Evolutionary conservation across 2,329 filamentous ascomycete species (phyloP).

Genomic region (Trichoderma arundinaceum): DNA sequence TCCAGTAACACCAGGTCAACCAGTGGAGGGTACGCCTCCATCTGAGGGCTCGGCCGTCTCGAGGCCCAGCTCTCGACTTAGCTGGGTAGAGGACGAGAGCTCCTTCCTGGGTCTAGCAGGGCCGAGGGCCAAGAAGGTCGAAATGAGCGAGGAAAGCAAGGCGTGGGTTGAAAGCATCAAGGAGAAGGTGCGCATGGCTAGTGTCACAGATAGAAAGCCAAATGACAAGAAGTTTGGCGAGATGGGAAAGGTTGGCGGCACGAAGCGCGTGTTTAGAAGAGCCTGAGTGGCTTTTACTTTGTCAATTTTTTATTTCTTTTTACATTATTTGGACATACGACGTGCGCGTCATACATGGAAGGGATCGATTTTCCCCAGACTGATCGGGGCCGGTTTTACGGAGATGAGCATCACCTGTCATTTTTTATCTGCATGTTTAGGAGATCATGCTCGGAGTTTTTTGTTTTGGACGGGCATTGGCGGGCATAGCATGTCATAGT

Average conservation of each 20-base stretch:
- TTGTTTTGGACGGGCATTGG: slow-evolving; percentile 26
- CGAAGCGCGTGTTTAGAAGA: slow-evolving; percentile 72
- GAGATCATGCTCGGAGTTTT: slow-evolving; percentile 29
- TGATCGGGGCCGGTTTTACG: slow-evolving; percentile 15
- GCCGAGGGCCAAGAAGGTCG: slow-evolving; percentile 67
- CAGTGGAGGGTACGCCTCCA: slow-evolving; percentile 49
- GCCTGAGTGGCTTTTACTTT: not conserved
- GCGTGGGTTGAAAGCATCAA: slow-evolving; percentile 86
- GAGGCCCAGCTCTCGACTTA: slow-evolving; percentile 58
- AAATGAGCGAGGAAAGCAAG: slow-evolving; percentile 73
- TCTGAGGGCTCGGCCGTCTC: slow-evolving; percentile 55
- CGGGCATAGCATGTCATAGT: slow-evolving; percentile 32
- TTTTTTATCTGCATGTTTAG: slow-evolving; percentile 22
- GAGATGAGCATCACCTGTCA: slow-evolving; percentile 16
- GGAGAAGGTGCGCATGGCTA: slow-evolving; percentile 75
- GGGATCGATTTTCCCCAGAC: slow-evolving; percentile 14
- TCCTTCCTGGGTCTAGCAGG: slow-evolving; percentile 71
- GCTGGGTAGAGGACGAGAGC: slow-evolving; percentile 65
- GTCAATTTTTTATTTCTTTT: not conserved
- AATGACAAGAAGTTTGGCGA: slow-evolving; percentile 63
- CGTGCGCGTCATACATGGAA: slow-evolving; percentile 9
- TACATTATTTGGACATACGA: not conserved
- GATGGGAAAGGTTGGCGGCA: slow-evolving; percentile 72
- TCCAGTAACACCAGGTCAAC: slow-evolving; percentile 45
- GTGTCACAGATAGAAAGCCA: slow-evolving; percentile 56